These are phyloP conservation scores for Ascochyta fabae DNA, from an alignment of 2,329 filamentous ascomycete species.

Conservation along the genomic window DNA sequence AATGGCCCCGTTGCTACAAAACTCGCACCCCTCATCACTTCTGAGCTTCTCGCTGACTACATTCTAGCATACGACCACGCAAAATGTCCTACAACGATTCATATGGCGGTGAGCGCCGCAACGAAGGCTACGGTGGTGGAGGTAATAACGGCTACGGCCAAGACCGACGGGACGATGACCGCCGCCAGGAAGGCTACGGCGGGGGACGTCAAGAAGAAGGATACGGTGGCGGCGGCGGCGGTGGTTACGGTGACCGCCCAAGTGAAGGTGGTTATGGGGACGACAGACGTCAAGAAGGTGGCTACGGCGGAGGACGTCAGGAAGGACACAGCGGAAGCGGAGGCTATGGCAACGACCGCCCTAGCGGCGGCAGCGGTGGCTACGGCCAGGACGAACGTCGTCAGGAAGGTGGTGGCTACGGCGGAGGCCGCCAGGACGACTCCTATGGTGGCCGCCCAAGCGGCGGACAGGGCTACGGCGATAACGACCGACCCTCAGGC, in stretches of 20 bases:
- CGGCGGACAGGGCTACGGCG: conserved; percentile 17
- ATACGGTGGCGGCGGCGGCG: conserved; percentile 16
- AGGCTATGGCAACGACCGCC: neutral
- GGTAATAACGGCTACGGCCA: conserved; percentile 24
- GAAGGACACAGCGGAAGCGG: neutral
- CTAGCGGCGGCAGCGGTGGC: neutral
- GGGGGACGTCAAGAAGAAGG: conserved; percentile 13
- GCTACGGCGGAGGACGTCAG: conserved; percentile 20
- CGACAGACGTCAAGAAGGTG: conserved; percentile 16
- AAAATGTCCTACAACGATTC: conserved; percentile 38
- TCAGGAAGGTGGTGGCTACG: conserved; percentile 10
- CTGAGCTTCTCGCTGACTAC: neutral
- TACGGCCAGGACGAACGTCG: too few relatives aligned
- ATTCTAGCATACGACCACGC: neutral
- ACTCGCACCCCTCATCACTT: too few relatives aligned
- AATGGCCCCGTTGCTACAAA: neutral
- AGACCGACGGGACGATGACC: conserved; percentile 25
- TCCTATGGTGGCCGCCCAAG: conserved; percentile 20
- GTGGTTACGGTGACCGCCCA: conserved; percentile 12
- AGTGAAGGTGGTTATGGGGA: conserved; percentile 12
- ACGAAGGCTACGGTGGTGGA: conserved; percentile 21
- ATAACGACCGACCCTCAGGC: conserved; percentile 35
- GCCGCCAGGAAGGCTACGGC: conserved; percentile 16
- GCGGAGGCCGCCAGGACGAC: conserved; percentile 19
- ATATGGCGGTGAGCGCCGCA: conserved; percentile 25